Evolutionary conservation across 495 filamentous ascomycete genomes (phyloP).

Genomic region (Aspergillus sclerotioniger): DNA sequence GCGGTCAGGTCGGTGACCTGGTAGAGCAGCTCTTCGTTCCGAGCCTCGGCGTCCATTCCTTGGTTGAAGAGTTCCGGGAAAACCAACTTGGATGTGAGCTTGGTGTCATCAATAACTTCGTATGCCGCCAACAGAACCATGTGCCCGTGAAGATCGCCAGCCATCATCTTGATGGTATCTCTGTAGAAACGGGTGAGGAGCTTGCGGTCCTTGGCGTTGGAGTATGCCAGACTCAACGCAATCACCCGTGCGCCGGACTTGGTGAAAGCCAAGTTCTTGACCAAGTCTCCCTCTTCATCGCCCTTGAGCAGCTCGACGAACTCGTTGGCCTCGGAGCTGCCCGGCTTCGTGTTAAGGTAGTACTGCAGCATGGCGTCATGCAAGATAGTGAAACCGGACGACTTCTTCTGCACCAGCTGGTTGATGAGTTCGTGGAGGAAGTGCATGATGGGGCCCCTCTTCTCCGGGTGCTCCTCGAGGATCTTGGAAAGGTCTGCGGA

Average conservation of each 20-base stretch:
- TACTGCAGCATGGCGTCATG: slow-evolving; percentile 99
- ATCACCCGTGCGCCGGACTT: slow-evolving; percentile 80
- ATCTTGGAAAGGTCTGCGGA: slow-evolving; percentile 68
- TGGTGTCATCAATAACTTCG: slow-evolving; percentile 92
- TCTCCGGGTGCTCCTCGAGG: slow-evolving; percentile 72
- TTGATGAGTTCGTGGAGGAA: slow-evolving; percentile 83
- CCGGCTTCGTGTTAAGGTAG: slow-evolving; percentile 73
- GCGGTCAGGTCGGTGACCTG: slow-evolving; percentile 68
- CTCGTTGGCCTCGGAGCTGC: slow-evolving; percentile 75
- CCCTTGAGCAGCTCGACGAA: slow-evolving; percentile 88
- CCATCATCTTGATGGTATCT: slow-evolving; percentile 78
- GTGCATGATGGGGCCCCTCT: slow-evolving; percentile 80
- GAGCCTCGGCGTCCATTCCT: slow-evolving; percentile 52
- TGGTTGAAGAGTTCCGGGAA: slow-evolving; percentile 79
- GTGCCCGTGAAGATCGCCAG: slow-evolving; percentile 74
- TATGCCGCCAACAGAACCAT: slow-evolving; percentile 78
- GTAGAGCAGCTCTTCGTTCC: slow-evolving; percentile 58
- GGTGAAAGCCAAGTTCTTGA: slow-evolving; percentile 95
- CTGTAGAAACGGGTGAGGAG: slow-evolving; percentile 81
- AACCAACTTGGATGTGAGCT: slow-evolving; percentile 78
- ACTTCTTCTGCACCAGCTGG: slow-evolving; percentile 88
- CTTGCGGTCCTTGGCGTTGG: slow-evolving; percentile 90
- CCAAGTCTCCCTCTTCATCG: slow-evolving; percentile 81
- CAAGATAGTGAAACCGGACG: slow-evolving; percentile 91
- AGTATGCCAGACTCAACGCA: slow-evolving; percentile 75